A percentile compares a stretch with the other conserved stretches of the same genome.
Evolutionary conservation across 192 early-diverging fungal genomes (phyloP).

Genomic region (Backusella luteola): DNA sequence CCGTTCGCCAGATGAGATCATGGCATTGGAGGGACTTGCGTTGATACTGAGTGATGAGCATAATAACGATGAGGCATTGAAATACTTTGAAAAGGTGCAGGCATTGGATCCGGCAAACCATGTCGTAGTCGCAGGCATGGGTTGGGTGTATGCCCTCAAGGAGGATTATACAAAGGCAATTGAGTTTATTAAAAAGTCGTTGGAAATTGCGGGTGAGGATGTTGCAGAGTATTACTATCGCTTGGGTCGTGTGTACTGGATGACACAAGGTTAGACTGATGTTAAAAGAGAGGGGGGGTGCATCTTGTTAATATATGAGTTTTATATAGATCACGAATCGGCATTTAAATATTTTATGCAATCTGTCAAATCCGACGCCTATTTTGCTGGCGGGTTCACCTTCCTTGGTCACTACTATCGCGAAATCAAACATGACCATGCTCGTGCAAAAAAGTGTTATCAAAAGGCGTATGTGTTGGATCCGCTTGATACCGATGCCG

Average conservation of each 20-base stretch:
- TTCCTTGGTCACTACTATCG: slow-evolving; percentile 83
- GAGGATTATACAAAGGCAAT: slow-evolving; percentile 55
- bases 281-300: not conserved
- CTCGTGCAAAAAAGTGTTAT: slow-evolving; percentile 80
- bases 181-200: slow-evolving; percentile 49
- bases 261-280: slow-evolving; percentile 54
- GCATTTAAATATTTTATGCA: slow-evolving; percentile 67
- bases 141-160: slow-evolving; percentile 56
- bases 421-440: slow-evolving; percentile 58
- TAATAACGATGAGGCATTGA: slow-evolving; percentile 53
- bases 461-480: slow-evolving; percentile 75
- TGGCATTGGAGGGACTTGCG: slow-evolving; percentile 58
- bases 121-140: slow-evolving; percentile 66
- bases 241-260: slow-evolving; percentile 77
- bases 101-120: slow-evolving; percentile 43
- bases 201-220: slow-evolving; percentile 44
- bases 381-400: slow-evolving; percentile 64
- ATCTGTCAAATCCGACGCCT: slow-evolving; percentile 69
- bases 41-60: slow-evolving; percentile 50
- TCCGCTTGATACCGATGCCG: slow-evolving; percentile 65
- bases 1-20: slow-evolving; percentile 36
- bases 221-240: slow-evolving; percentile 59
- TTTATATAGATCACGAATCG: slow-evolving; percentile 49
- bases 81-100: slow-evolving; percentile 55
- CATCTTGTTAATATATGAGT: slow-evolving; percentile 36